These are phyloP conservation scores for Debaryomycetaceae sp. DNA, from an alignment of 1,139 yeast genomes.

Conservation along the genomic window DNA sequence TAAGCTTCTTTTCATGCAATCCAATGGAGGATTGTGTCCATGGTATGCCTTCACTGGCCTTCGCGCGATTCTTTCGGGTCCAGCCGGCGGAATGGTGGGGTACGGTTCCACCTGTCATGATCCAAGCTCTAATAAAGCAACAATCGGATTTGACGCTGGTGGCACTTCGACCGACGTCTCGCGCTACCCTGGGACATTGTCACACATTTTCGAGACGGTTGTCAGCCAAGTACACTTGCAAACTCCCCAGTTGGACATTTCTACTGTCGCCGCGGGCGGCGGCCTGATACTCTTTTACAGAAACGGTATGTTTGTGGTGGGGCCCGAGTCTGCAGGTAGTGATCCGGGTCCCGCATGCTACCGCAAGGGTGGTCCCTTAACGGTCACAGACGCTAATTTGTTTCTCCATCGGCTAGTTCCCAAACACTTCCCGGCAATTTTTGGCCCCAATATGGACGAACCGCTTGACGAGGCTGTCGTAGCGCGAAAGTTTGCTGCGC, in stretches of 20 bases:
- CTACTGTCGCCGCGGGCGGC: slow-evolving; percentile 41
- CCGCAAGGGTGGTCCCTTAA: slow-evolving; percentile 36
- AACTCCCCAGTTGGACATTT: slow-evolving; percentile 36
- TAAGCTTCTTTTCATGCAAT: slow-evolving; percentile 34
- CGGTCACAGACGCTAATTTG: slow-evolving; percentile 37
- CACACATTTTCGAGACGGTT: slow-evolving; percentile 34
- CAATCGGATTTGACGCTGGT: slow-evolving; percentile 39
- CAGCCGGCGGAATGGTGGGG: slow-evolving; percentile 45
- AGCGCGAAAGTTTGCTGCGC: slow-evolving; percentile 17
- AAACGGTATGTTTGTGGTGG: slow-evolving; percentile 36
- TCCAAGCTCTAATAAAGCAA: slow-evolving; percentile 16
- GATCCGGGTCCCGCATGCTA: slow-evolving; percentile 41
- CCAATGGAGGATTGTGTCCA: slow-evolving; percentile 39
- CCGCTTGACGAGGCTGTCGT: slow-evolving; percentile 25
- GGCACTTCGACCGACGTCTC: slow-evolving; percentile 41
- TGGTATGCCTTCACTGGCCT: slow-evolving; percentile 39
- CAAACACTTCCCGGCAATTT: slow-evolving; percentile 31
- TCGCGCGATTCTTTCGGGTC: slow-evolving; percentile 38
- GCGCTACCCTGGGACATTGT: slow-evolving; percentile 26
- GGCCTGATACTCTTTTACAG: slow-evolving; percentile 36
- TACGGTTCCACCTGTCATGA: slow-evolving; percentile 35
- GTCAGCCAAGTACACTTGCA: slow-evolving; percentile 33
- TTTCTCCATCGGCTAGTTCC: slow-evolving; percentile 31
- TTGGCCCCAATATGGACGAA: slow-evolving; percentile 33
- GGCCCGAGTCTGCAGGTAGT: slow-evolving; percentile 38